Conservation (phyloP, 2,329 filamentous ascomycete species). For the Didymosphaeria variabile region DNA sequence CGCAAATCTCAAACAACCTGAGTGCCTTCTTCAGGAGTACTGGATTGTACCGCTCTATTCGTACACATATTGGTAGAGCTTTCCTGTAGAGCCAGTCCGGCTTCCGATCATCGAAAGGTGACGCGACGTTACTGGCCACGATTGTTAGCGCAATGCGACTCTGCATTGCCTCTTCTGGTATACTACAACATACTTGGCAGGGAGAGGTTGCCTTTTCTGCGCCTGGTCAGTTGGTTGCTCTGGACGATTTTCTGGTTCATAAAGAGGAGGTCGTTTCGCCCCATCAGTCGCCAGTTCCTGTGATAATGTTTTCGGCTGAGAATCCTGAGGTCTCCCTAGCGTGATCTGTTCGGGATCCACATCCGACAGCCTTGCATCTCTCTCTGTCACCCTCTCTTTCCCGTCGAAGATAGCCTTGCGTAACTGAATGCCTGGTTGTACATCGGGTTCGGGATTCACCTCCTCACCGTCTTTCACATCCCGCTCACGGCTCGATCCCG, state of each 20-base stretch:
- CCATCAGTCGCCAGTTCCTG: not conserved
- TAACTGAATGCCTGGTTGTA: not conserved
- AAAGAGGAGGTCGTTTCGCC: not conserved
- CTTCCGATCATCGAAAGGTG: not conserved
- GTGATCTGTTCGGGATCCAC: not conserved
- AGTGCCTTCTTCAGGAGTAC: not conserved
- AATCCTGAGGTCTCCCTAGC: not conserved
- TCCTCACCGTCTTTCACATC: not conserved
- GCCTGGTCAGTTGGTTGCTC: not conserved
- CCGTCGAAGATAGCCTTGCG: not conserved
- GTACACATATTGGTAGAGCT: not conserved
- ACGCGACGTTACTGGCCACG: not conserved
- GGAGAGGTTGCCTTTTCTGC: not conserved
- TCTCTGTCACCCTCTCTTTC: not conserved
- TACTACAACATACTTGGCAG: not conserved
- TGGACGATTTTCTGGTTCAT: not conserved
- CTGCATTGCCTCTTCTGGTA: too few species aligned
- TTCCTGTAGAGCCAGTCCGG: not conserved
- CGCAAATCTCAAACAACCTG: slow-evolving; percentile 14
- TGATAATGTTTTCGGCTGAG: not conserved
- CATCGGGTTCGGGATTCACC: not conserved
- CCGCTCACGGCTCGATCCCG: not conserved
- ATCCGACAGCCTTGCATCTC: not conserved
- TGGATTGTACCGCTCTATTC: not conserved
- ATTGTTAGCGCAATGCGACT: not conserved